Conservation (phyloP, 352 stramenopile species). For the Pythium rhizo-oryzae region DNA sequence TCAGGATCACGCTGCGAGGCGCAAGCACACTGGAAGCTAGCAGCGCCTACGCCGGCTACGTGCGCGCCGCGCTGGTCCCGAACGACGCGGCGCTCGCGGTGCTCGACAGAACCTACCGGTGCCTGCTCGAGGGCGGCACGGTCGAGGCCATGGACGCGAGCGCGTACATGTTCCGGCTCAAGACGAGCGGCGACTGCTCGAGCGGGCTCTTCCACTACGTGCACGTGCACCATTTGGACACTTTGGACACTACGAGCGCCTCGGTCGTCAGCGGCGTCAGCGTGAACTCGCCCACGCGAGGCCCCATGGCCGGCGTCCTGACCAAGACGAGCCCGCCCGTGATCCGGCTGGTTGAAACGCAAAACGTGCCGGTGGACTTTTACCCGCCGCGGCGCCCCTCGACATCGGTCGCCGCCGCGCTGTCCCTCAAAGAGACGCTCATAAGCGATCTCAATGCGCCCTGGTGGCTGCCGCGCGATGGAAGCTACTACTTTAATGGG, state of each 20-base stretch:
- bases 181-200: slow-evolving; percentile 56
- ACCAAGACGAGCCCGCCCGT: slow-evolving; percentile 8
- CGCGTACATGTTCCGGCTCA: slow-evolving; percentile 55
- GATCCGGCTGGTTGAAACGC: slow-evolving; percentile 25
- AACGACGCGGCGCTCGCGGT: no score
- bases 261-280: slow-evolving; percentile 40
- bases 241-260: slow-evolving; percentile 38
- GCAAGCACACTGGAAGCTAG: no score
- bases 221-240: slow-evolving; percentile 47
- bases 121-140: no score
- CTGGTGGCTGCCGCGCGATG: slow-evolving; percentile 51
- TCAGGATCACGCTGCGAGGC: no score
- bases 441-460: slow-evolving; percentile 40
- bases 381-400: slow-evolving; percentile 46
- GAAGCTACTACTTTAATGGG: slow-evolving; percentile 73
- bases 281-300: slow-evolving; percentile 56
- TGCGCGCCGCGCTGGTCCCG: no score
- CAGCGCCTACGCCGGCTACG: no score
- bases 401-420: slow-evolving; percentile 33
- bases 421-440: slow-evolving; percentile 48
- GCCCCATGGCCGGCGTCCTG: slow-evolving; percentile 45
- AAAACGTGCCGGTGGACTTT: slow-evolving; percentile 45
- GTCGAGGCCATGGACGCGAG: no score
- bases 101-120: no score
- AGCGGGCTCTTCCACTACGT: slow-evolving; percentile 64